phyloP scores from a whole-genome alignment of 2,329 filamentous ascomycete species.

The Sclerotinia glacialis region DNA sequence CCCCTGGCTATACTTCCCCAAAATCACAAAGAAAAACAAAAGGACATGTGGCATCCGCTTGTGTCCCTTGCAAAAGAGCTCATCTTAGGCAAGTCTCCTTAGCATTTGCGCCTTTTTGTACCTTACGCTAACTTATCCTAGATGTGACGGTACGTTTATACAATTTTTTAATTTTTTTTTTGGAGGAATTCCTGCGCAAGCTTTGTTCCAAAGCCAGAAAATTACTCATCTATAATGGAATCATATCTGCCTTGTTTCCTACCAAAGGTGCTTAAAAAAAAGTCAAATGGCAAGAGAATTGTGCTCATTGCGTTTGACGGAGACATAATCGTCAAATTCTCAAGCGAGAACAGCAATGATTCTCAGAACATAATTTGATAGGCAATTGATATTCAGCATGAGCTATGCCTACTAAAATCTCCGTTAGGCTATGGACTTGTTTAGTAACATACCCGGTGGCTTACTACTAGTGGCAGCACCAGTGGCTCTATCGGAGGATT shows the following conservation, averaged over 20 bases:
- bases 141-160: conserved; percentile 61
- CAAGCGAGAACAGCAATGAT: conserved; percentile 7
- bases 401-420: not conserved
- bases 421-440: not conserved
- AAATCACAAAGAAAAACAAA: conserved; percentile 68
- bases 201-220: conserved; percentile 18
- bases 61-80: conserved; percentile 80
- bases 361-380: not conserved
- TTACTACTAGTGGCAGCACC: not conserved
- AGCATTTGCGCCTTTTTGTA: conserved; percentile 16
- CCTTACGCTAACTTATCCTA: conserved; percentile 42
- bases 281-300: not conserved
- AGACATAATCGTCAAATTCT: not conserved
- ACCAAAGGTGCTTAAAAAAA: not conserved
- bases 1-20: conserved; percentile 51
- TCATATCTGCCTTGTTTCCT: not conserved
- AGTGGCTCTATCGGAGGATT: not conserved
- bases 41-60: conserved; percentile 80
- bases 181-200: not conserved
- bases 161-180: too few species aligned
- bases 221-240: not conserved
- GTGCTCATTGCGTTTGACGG: not conserved
- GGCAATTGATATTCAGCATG: not conserved
- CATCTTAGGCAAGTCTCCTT: conserved; percentile 59
- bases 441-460: conserved; percentile 9